Evolutionary conservation across 768 basidiomycete genomes (phyloP).

Genomic region (Clitopilus hobsonii): DNA sequence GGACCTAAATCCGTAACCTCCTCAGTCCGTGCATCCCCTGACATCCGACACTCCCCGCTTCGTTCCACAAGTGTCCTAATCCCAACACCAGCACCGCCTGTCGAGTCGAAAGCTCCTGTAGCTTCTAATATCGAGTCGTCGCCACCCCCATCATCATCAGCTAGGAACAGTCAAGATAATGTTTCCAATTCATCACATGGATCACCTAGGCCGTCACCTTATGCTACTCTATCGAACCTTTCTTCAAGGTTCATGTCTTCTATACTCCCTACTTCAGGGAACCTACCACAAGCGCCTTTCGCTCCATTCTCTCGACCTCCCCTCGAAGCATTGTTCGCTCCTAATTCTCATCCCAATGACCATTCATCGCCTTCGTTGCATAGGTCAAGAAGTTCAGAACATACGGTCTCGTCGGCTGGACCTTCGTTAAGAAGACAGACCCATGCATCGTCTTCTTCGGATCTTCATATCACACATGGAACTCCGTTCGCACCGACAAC

Average conservation of each 20-base stretch:
- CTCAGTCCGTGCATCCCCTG: neutral
- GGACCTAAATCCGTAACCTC: neutral
- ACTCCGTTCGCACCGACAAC: conserved; percentile 44
- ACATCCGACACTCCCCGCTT: neutral
- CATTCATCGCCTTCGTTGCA: neutral
- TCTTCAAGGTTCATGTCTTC: conserved; percentile 50
- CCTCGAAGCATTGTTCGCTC: conserved; percentile 2
- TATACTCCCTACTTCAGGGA: conserved; percentile 19
- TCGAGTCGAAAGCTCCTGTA: conserved; percentile 21
- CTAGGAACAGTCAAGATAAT: conserved; percentile 3
- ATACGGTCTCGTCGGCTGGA: conserved; percentile 1
- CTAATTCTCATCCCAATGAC: neutral
- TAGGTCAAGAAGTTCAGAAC: neutral
- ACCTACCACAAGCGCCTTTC: neutral
- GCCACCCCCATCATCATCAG: conserved; percentile 14
- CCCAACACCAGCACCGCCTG: conserved; percentile 30
- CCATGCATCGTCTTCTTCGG: conserved; percentile 7
- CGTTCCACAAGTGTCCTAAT: conserved; percentile 21
- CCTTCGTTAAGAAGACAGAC: conserved; percentile 2
- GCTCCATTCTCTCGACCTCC: conserved; percentile 2
- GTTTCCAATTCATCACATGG: conserved; percentile 18
- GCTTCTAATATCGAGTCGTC: conserved; percentile 8
- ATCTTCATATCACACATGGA: conserved; percentile 30
- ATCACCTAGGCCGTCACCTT: conserved; percentile 10
- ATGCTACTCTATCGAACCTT: conserved; percentile 27